Evolutionary conservation across 2,329 filamentous ascomycete genomes (phyloP), one percentile per base, ranked within the genome.

Genomic region (Penicillium griseofulvum): DNA sequence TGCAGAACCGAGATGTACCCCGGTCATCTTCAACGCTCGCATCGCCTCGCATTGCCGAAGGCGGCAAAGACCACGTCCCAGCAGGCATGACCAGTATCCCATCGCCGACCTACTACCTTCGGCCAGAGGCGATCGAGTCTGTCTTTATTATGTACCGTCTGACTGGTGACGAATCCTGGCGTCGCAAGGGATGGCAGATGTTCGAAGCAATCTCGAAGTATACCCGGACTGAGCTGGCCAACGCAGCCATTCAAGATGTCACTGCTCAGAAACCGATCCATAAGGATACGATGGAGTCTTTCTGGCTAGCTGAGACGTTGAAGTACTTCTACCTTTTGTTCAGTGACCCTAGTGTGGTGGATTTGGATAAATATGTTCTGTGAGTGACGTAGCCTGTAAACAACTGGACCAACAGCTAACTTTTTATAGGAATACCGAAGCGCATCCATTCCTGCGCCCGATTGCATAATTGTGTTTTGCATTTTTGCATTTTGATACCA

Each of bases 111-210:
- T 80, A 77, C 59, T 68, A 74, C 31, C 62, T 80, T 68, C 67
- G 76, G 8, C 89, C 89, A 19, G 89, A 93, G 73, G 89, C 89
- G 2, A 90, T 93, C 51, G 89, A 93, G 75, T 88, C 85, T 14
- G 83, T 94, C 5, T 93, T 90, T 71, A 83, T 90, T 67, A 83
- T 93, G 78, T 90, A 87, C 70, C 83, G 88, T 54, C 78, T 90
- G 55, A 91, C 88, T 0, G 88, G 87, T 26, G 83, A 89, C 59
- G 62, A 78, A 1, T 75, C 78, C 46, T 88, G 85, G 80, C 83
- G 83, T 66, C 81, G 87, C 55, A 85, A 85, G 67, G 88, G 87
- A 1, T 91, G 88, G 88, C 76, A 78, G 52, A 91, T 91, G 88
- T 91, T 90, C 68, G 69, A 81, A 52, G 80, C 83, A 9, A 79